phyloP scores from a whole-genome alignment of 2,329 filamentous ascomycete genomes.

The Neonectria sp. region DNA sequence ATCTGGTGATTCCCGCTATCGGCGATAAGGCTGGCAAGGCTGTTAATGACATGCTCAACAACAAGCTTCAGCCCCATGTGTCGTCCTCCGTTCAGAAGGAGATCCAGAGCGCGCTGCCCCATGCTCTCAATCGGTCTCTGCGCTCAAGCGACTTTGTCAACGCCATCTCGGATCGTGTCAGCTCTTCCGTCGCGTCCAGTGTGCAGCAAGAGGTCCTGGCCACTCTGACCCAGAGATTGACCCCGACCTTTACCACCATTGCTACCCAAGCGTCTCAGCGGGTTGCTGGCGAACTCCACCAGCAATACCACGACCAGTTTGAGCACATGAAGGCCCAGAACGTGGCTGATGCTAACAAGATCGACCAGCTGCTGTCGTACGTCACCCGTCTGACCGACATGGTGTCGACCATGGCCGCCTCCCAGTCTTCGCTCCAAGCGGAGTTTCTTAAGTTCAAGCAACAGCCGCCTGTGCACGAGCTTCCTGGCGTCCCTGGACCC shows the following conservation, averaged over 20 bases:
- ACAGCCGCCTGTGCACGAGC: slow-evolving; percentile 62
- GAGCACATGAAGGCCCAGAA: slow-evolving; percentile 67
- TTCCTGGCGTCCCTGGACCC: slow-evolving; percentile 49
- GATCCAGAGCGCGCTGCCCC: slow-evolving; percentile 79
- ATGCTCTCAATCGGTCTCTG: slow-evolving; percentile 68
- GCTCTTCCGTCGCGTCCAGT: slow-evolving; percentile 74
- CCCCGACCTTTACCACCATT: slow-evolving; percentile 76
- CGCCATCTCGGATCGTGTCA: slow-evolving; percentile 77
- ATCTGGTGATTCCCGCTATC: slow-evolving; percentile 82
- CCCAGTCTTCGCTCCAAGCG: slow-evolving; percentile 78
- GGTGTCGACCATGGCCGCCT: slow-evolving; percentile 77
- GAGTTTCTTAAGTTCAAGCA: slow-evolving; percentile 72
- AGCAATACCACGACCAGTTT: slow-evolving; percentile 68
- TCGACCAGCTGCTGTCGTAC: slow-evolving; percentile 79
- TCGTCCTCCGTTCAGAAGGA: slow-evolving; percentile 79
- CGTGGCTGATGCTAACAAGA: slow-evolving; percentile 72
- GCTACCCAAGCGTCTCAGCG: slow-evolving; percentile 77
- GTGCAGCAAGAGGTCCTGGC: slow-evolving; percentile 79
- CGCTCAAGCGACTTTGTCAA: slow-evolving; percentile 82
- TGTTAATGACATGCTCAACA: slow-evolving; percentile 79
- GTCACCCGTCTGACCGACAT: slow-evolving; percentile 78
- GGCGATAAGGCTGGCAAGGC: slow-evolving; percentile 76
- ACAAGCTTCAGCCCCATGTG: slow-evolving; percentile 77
- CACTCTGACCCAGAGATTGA: slow-evolving; percentile 74
- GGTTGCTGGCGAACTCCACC: slow-evolving; percentile 78